These are phyloP conservation scores for Exophiala alcalophila DNA, from an alignment of 2,329 filamentous ascomycete genomes.

Conservation along the genomic window DNA sequence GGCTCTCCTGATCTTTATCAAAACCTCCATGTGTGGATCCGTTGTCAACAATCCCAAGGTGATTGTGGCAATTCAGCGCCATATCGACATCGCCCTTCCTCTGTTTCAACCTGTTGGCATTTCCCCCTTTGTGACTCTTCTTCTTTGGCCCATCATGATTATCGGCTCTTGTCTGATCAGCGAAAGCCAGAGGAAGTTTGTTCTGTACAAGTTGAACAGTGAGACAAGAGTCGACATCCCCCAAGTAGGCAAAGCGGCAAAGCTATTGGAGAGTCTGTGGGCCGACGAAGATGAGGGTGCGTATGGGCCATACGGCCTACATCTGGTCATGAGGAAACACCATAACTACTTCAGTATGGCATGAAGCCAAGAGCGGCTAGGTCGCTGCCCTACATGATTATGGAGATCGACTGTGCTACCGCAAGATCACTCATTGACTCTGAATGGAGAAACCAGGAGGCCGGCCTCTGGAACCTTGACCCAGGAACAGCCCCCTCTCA, in stretches of 20 bases:
- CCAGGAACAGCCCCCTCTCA: too few relatives aligned
- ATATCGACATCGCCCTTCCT: conserved; percentile 6
- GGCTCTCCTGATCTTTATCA: conserved; percentile 13
- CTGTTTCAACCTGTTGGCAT: background rate
- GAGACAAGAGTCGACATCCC: conserved; percentile 1
- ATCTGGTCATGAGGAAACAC: conserved; percentile 23
- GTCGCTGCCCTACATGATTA: too few relatives aligned
- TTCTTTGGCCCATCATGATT: conserved; percentile 27
- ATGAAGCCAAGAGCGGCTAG: too few relatives aligned
- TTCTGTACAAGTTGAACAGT: background rate
- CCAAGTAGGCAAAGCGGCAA: conserved; percentile 11
- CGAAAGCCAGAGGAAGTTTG: conserved; percentile 8
- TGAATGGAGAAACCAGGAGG: too few relatives aligned
- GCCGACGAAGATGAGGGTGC: conserved; percentile 15
- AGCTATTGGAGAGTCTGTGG: conserved; percentile 22
- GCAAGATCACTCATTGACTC: too few relatives aligned
- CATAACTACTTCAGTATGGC: conserved; percentile 23
- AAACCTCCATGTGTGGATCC: conserved; percentile 15
- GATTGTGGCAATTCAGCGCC: conserved; percentile 12
- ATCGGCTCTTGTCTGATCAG: conserved; percentile 23
- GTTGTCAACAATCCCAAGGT: conserved; percentile 15
- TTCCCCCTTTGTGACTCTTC: conserved; percentile 13
- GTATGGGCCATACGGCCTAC: conserved; percentile 24
- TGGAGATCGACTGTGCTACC: too few relatives aligned
- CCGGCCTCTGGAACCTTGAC: too few relatives aligned